Percentiles rank a stretch among this genome's conserved stretches.
Conservation (phyloP, 2,329 filamentous ascomycete genomes). For the Cercospora brassicicola region DNA sequence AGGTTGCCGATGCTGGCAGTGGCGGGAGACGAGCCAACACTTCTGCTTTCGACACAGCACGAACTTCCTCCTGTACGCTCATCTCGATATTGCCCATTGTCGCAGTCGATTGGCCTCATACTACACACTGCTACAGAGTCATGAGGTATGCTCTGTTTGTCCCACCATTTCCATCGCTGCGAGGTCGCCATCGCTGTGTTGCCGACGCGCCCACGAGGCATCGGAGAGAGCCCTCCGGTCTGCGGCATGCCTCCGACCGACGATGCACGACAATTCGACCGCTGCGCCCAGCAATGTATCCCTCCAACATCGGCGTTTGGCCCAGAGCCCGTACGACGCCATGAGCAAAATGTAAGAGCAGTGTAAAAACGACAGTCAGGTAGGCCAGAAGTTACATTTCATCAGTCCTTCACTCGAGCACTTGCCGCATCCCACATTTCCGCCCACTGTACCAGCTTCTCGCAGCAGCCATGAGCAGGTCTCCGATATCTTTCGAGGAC, state of each 20-base stretch:
- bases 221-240: neutral
- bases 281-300: neutral
- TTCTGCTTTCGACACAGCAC: slow-evolving; percentile 3
- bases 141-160: neutral
- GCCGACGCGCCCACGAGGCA: neutral
- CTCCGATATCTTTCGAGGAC: neutral
- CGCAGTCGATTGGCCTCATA: neutral
- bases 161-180: neutral
- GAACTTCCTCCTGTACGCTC: neutral
- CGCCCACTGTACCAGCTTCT: neutral
- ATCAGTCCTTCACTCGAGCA: neutral
- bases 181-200: neutral
- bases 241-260: neutral
- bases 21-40: slow-evolving; percentile 7
- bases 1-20: slow-evolving; percentile 5
- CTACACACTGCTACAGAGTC: neutral
- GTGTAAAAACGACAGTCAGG: neutral
- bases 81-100: neutral
- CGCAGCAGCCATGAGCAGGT: neutral
- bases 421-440: neutral
- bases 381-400: neutral
- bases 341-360: neutral
- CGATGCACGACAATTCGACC: neutral
- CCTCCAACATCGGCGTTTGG: neutral
- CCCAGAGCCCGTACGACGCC: neutral